phyloP scores from a whole-genome alignment of 73 alveolate species.

The Paramecium primaurelia region DNA sequence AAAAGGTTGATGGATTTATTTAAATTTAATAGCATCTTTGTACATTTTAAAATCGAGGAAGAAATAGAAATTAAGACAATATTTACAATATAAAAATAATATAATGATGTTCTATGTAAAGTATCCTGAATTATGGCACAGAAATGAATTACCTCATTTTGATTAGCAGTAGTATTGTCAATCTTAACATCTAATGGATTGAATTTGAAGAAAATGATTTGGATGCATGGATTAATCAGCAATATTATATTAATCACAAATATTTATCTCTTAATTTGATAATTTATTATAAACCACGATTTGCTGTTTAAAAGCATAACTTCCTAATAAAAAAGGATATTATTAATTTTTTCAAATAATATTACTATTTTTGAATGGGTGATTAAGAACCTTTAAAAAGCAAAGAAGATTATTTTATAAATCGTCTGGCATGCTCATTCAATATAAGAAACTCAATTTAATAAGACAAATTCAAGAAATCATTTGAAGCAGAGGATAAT shows the following conservation, averaged over 20 bases:
- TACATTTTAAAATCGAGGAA: background rate
- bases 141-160: background rate
- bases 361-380: slow-evolving; percentile 20
- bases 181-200: background rate
- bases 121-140: background rate
- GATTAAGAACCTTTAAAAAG: slow-evolving; percentile 43
- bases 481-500: slow-evolving; percentile 65
- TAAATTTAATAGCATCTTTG: background rate
- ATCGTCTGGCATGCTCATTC: slow-evolving; percentile 36
- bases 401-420: slow-evolving; percentile 25
- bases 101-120: background rate
- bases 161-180: background rate
- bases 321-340: slow-evolving; percentile 19
- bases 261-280: background rate
- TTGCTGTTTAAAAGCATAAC: background rate
- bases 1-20: background rate
- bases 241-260: background rate
- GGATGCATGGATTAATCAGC: background rate
- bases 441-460: slow-evolving; percentile 24
- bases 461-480: slow-evolving; percentile 65
- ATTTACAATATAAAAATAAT: background rate
- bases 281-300: background rate
- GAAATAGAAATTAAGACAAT: background rate
- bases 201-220: background rate
- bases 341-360: slow-evolving; percentile 10